Conservation (phyloP, 495 filamentous ascomycete species). For the Xylaria longipes region DNA sequence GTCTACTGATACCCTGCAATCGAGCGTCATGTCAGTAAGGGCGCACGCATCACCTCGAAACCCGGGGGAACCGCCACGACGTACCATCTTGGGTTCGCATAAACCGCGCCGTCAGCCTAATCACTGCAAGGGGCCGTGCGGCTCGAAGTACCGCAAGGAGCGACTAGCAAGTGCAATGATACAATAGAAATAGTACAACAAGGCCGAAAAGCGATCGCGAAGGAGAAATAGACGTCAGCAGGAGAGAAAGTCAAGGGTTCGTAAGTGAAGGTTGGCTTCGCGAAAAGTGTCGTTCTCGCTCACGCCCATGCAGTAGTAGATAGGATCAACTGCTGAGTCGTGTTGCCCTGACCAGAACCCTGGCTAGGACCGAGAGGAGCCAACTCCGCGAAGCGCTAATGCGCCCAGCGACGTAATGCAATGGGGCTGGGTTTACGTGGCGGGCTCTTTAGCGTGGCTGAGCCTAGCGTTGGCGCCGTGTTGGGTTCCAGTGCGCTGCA, state of each 20-base stretch:
- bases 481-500: conserved; percentile 16
- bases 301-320: not conserved
- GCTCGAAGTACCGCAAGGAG: conserved; percentile 13
- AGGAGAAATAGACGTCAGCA: conserved; percentile 1
- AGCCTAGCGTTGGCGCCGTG: not conserved
- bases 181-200: conserved; percentile 12
- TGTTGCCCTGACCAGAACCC: conserved; percentile 10
- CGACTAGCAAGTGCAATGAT: not conserved
- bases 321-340: conserved; percentile 11
- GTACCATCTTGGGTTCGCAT: conserved; percentile 44
- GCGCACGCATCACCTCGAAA: not conserved
- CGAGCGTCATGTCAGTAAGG: conserved; percentile 25
- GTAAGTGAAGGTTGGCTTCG: conserved; percentile 21
- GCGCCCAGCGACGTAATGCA: conserved; percentile 42
- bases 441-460: conserved; percentile 26
- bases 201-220: conserved; percentile 9
- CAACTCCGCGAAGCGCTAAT: conserved; percentile 34
- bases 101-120: conserved; percentile 27
- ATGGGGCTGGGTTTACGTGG: conserved; percentile 38
- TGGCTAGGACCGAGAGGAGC: conserved; percentile 18
- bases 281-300: conserved; percentile 19
- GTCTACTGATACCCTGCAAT: conserved; percentile 60
- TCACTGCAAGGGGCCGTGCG: not conserved
- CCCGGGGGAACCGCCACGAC: conserved; percentile 19
- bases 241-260: conserved; percentile 5